Conservation (phyloP, 164 flowering plant genomes). For the Chloranthus sessilifolius region DNA sequence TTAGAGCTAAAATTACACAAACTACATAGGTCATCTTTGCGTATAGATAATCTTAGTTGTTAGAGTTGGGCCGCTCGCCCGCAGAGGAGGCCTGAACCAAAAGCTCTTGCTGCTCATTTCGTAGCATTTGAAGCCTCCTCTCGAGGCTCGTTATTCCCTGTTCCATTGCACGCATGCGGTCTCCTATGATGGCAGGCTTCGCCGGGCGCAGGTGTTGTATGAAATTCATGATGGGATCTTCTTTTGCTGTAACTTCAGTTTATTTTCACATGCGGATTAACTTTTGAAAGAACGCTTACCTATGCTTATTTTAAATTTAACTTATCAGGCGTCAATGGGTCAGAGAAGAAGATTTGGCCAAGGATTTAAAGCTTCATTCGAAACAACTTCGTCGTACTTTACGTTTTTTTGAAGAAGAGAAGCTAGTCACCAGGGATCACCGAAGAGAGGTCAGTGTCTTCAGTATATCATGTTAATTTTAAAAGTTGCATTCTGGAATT, state of each 20-base stretch:
- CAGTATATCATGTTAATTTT: constrained; percentile 1
- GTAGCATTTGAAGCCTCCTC: too few species aligned
- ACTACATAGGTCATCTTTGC: too few species aligned
- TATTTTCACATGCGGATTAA: not conserved
- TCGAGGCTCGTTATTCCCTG: too few species aligned
- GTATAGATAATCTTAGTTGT: too few species aligned
- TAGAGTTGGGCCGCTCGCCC: too few species aligned
- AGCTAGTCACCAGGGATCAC: constrained; percentile 73
- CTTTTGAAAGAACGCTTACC: too few species aligned
- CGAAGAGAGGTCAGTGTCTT: constrained; percentile 64
- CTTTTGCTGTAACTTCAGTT: too few species aligned
- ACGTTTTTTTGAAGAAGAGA: constrained; percentile 86
- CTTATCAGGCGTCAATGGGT: constrained; percentile 88
- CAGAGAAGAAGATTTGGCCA: constrained; percentile 94
- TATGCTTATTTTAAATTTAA: constrained; percentile 1
- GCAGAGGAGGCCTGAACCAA: too few species aligned
- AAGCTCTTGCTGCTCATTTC: too few species aligned
- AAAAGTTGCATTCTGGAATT: not conserved
- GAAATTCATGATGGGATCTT: not conserved
- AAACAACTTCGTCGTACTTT: constrained; percentile 87
- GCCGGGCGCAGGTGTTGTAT: too few species aligned
- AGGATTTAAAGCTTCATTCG: constrained; percentile 78
- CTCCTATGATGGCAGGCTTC: too few species aligned
- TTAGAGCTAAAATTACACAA: not conserved
- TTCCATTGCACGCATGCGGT: too few species aligned